Percentiles rank a stretch among this genome's conserved stretches.
phyloP scores from a whole-genome alignment of 129 eudicot genomes.

The Ambrosia artemisiifolia region DNA sequence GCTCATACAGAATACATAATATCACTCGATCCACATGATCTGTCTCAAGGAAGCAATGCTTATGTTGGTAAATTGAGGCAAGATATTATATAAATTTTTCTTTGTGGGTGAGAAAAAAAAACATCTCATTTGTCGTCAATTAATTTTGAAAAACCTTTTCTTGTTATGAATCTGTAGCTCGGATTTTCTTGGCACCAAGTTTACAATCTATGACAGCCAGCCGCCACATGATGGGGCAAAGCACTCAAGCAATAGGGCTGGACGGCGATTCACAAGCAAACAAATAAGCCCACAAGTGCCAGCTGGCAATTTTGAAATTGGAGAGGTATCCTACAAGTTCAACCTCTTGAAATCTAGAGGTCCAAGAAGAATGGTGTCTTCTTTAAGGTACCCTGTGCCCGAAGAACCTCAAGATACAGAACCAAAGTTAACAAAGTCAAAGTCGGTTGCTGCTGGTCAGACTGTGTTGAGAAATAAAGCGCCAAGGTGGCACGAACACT shows the following conservation, averaged over 20 bases:
- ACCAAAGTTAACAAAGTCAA: constrained; percentile 28
- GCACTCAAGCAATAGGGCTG: constrained; percentile 61
- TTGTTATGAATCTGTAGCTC: constrained; percentile 46
- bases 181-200: constrained; percentile 93
- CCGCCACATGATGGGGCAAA: constrained; percentile 83
- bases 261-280: constrained; percentile 79
- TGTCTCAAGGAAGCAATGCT: constrained; percentile 91
- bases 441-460: constrained; percentile 10
- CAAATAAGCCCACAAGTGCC: constrained; percentile 95
- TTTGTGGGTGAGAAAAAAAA: not conserved
- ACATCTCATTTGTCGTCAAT: not conserved
- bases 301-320: constrained; percentile 80
- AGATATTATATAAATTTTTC: not conserved
- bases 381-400: constrained; percentile 32
- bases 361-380: constrained; percentile 91
- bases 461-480: constrained; percentile 78
- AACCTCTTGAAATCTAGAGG: constrained; percentile 95
- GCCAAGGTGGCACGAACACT: constrained; percentile 96
- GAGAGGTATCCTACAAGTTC: constrained; percentile 81
- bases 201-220: constrained; percentile 80
- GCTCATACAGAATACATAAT: constrained; percentile 80
- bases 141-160: not conserved
- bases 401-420: constrained; percentile 23
- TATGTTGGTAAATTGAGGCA: constrained; percentile 94
- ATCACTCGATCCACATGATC: constrained; percentile 82